Base-by-base conservation (phyloP, 768 basidiomycete species). In the Phaeotremella skinneri region DNA sequence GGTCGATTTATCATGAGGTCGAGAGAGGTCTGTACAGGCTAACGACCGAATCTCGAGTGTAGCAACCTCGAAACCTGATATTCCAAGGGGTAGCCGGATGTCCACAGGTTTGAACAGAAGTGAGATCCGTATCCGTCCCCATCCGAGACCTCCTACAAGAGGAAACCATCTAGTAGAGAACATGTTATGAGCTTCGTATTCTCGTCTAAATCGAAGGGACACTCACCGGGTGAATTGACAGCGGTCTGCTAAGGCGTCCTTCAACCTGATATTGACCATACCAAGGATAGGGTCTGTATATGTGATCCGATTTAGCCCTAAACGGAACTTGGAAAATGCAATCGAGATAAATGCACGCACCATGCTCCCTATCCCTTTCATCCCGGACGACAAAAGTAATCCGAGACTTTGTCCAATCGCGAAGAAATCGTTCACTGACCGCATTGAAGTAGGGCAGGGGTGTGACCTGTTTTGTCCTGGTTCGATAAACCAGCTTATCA, bases 101-200 rank as follows among this genome's bases (percentile, higher is more conserved):
- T 78, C 75, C 37, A 78, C 52, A 1, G 76, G 67, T 56, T 76
- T 78, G 71, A 75, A 78, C 0, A 78, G 64, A 1, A 76, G 57
- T 0, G 75, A 76, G 4, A 78, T 39, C 1, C 75, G 69, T 29
- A 75, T 56, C n/a, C 68, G 45, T 5, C 76, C 76, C 64, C 72
- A 72, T 1, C 77, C 77, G 2, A 78, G 56, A 3, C 77, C 77
- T 1, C 73, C 77, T 2, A 70, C 60, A 2, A 75, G 54, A 6
- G 72, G 70, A 54, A 68, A 75, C 64, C 66, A 70, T 48, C 75
- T 72, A 26, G 9, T 6, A 23, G 52, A 7, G 2, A 20, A n/a
- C 20, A 11, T 43, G 20, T 14, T 21, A 53, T 14, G 26, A 37
- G 4, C 11, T 9, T 43, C 29, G 61, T 7, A 13, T 31, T 30